A percentile compares a stretch with the other conserved stretches of the same genome.
Conservation (phyloP, 2,329 filamentous ascomycete genomes). For the Fusarium irregulare region DNA sequence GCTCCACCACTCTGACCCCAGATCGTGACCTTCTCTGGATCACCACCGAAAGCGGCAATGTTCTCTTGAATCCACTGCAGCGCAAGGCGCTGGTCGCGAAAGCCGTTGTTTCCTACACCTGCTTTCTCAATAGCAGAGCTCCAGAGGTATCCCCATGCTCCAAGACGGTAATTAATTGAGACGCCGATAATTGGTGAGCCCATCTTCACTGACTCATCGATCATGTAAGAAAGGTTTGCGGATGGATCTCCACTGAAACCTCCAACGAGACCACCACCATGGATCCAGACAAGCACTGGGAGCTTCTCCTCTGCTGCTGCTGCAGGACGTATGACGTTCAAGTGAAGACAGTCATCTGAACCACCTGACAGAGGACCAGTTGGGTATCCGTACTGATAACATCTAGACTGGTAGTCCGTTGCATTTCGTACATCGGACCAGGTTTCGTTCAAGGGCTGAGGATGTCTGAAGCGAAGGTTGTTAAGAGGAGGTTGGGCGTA, state of each 20-base stretch:
- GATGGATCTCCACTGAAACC: slow-evolving; percentile 17
- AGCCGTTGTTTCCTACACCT: slow-evolving; percentile 27
- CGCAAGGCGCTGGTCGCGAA: slow-evolving; percentile 32
- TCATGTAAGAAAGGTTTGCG: slow-evolving; percentile 14
- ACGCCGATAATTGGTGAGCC: slow-evolving; percentile 25
- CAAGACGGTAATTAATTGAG: slow-evolving; percentile 36
- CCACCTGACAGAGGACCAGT: slow-evolving; percentile 12
- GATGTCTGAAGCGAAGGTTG: slow-evolving; percentile 28
- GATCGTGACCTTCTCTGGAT: slow-evolving; percentile 21
- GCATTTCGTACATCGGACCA: slow-evolving; percentile 28
- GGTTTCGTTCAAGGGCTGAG: slow-evolving; percentile 21
- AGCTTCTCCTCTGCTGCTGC: neutral
- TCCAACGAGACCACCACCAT: slow-evolving; percentile 26
- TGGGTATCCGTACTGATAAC: slow-evolving; percentile 30
- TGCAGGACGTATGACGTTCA: slow-evolving; percentile 26
- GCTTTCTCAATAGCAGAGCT: slow-evolving; percentile 10
- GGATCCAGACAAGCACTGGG: slow-evolving; percentile 32
- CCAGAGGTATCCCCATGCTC: slow-evolving; percentile 31
- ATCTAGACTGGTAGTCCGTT: slow-evolving; percentile 25
- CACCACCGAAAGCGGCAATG: slow-evolving; percentile 26
- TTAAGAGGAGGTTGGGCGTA: slow-evolving; percentile 32
- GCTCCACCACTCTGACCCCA: slow-evolving; percentile 38
- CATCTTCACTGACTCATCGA: slow-evolving; percentile 31
- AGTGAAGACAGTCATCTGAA: slow-evolving; percentile 30
- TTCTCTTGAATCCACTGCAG: slow-evolving; percentile 32